Base-by-base conservation (phyloP, 345 rosid species). In the Syzygium grande region DNA sequence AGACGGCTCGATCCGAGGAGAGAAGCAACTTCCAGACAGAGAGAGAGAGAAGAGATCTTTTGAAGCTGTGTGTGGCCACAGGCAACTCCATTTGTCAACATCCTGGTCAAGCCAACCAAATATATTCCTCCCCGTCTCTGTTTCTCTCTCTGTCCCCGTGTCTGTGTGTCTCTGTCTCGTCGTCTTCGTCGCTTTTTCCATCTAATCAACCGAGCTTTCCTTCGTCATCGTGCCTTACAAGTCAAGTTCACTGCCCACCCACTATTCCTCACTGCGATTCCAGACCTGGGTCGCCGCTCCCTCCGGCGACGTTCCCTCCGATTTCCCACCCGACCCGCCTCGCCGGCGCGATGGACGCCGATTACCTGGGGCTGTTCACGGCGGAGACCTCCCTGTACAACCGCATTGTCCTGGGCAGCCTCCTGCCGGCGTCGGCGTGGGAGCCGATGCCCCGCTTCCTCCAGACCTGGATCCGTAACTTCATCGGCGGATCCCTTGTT, bases 391-490 rank as follows among this genome's bases (percentile, higher is more conserved):
- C 93, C 13, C 84, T 94, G 59, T 98, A 92, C 90, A 98, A 98
- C 90, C 90, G 92, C 91, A 91, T 96, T 87, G 98, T 96, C 46
- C 89, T 98, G 86, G 92, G 92, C 4, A 89, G 87, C 80, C 93
- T 96, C 54, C 84, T 96, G 84, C 98, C 98, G n/a, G 86, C 91
- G 55, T 51, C 56, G n/a, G 88, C 90, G 84, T 98, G 98, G 98
- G 87, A 86, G 52, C 88, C 95, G 0, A 93, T 97, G 52, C 98
- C 99, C 3, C 98, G 93, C 85, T 85, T 94, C 52, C 68, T 93
- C 52, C 99, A 96, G 92, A 95, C 98, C 7, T 98, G 99, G 99
- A 95, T 97, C 25, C 94, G 99, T 3, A 98, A 97, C 92, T 98
- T 93, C 91, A 86, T 94, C 51, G 98, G 97, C 22, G 99, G 96